Conservation (phyloP, 2,329 filamentous ascomycete species). For the Aspergillus fumigatiaffinis region DNA sequence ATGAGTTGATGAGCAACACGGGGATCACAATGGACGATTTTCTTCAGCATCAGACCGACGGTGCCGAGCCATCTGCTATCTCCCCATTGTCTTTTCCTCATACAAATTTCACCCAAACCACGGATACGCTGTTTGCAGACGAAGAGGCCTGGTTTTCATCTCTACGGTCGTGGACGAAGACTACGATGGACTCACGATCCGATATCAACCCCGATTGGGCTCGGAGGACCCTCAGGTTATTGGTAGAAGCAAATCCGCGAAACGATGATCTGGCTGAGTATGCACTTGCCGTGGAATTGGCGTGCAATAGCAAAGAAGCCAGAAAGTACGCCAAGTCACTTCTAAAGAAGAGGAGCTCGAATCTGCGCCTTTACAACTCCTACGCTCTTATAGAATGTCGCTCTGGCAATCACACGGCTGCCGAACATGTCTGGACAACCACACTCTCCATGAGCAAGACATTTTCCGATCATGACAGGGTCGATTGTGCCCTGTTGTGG, state of each 20-base stretch:
- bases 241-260: constrained; percentile 45
- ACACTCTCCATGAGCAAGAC: constrained; percentile 58
- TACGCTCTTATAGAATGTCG: constrained; percentile 70
- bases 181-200: constrained; percentile 24
- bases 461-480: constrained; percentile 32
- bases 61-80: constrained; percentile 7
- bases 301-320: constrained; percentile 51
- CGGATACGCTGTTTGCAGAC: constrained; percentile 53
- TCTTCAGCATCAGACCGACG: constrained; percentile 14
- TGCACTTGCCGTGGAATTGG: constrained; percentile 63
- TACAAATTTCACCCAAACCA: constrained; percentile 38
- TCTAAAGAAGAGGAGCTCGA: constrained; percentile 64
- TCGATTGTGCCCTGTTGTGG: constrained; percentile 49
- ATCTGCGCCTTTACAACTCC: constrained; percentile 68
- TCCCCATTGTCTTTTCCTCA: constrained; percentile 34
- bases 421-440: constrained; percentile 62
- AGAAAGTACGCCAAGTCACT: constrained; percentile 70
- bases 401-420: constrained; percentile 54
- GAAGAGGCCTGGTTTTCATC: constrained; percentile 47
- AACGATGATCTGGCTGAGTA: constrained; percentile 62
- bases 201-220: constrained; percentile 46
- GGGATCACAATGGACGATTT: constrained; percentile 22
- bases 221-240: constrained; percentile 52
- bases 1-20: constrained; percentile 33
- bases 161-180: constrained; percentile 29